A percentile compares a stretch with the other conserved stretches of the same genome.
These are phyloP conservation scores for Ceratobasidium sp. DNA, from an alignment of 1,284 basidiomycete species.

Conservation along the genomic window DNA sequence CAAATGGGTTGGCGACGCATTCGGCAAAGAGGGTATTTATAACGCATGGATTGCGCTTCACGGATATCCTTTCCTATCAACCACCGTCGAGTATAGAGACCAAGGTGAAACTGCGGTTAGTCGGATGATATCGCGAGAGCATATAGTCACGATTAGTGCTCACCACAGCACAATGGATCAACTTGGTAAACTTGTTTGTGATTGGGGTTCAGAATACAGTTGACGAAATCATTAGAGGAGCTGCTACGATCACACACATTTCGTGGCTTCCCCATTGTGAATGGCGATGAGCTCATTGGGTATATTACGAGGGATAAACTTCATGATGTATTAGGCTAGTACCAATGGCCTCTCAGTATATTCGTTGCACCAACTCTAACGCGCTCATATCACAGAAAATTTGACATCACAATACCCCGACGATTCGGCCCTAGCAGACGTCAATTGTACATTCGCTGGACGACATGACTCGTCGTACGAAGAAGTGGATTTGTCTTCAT, in stretches of 20 bases:
- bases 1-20: conserved; percentile 76
- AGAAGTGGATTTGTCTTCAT: conserved; percentile 56
- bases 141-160: conserved; percentile 59
- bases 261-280: conserved; percentile 69
- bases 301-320: conserved; percentile 65
- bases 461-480: conserved; percentile 42
- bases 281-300: conserved; percentile 60
- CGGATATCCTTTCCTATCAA: conserved; percentile 74
- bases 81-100: conserved; percentile 66
- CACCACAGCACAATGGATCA: conserved; percentile 58
- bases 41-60: conserved; percentile 72
- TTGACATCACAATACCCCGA: conserved; percentile 25
- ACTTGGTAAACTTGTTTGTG: conserved; percentile 51
- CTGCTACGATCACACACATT: conserved; percentile 56
- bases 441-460: conserved; percentile 38
- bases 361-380: conserved; percentile 51
- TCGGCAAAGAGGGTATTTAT: conserved; percentile 76
- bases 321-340: conserved; percentile 58
- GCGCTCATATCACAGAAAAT: conserved; percentile 34
- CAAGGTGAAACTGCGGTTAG: conserved; percentile 65
- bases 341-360: conserved; percentile 44
- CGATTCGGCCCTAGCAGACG: conserved; percentile 8
- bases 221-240: conserved; percentile 45
- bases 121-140: conserved; percentile 62
- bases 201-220: not conserved